These are phyloP conservation scores for Wickerhamiella brachini DNA, from an alignment of 805 yeast species.

Conservation along the genomic window DNA sequence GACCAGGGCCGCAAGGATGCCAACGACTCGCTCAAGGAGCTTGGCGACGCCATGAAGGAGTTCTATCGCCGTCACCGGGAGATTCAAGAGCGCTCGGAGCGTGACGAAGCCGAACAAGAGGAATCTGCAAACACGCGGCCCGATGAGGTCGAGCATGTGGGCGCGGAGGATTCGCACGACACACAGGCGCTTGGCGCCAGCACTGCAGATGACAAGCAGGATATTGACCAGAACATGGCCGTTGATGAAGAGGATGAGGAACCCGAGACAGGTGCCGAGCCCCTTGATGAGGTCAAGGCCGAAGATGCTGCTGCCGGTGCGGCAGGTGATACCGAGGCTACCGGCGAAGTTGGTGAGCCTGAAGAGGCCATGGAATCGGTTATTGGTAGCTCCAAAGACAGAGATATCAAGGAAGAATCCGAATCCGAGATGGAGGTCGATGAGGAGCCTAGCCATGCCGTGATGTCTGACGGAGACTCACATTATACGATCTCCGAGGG, in stretches of 20 bases:
- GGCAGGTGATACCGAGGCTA: constrained; percentile 14
- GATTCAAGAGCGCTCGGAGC: constrained; percentile 27
- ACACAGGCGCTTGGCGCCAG: constrained; percentile 94
- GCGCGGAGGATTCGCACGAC: constrained; percentile 56
- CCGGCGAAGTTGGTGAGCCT: constrained; percentile 3
- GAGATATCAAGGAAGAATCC: background rate
- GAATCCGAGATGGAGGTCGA: background rate
- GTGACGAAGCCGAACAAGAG: constrained; percentile 31
- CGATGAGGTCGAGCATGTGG: constrained; percentile 46
- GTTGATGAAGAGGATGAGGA: constrained; percentile 24
- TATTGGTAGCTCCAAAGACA: background rate
- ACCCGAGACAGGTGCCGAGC: constrained; percentile 18
- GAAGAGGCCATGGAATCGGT: background rate
- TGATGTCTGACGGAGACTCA: background rate
- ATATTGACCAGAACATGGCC: constrained; percentile 40
- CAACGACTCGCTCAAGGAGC: constrained; percentile 57
- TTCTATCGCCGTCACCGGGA: constrained; percentile 84
- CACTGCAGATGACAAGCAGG: constrained; percentile 59
- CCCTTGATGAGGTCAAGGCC: constrained; percentile 16
- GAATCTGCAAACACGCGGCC: constrained; percentile 23
- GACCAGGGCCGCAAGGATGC: constrained; percentile 24
- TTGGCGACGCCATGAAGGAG: constrained; percentile 86
- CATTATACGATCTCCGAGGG: constrained; percentile 35
- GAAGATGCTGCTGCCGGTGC: constrained; percentile 21
- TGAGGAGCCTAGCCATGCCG: background rate